Percentiles rank a stretch among this genome's conserved stretches.
These are phyloP conservation scores for Chlamydomonas applanata DNA, from an alignment of 139 green algal genomes.

Conservation along the genomic window DNA sequence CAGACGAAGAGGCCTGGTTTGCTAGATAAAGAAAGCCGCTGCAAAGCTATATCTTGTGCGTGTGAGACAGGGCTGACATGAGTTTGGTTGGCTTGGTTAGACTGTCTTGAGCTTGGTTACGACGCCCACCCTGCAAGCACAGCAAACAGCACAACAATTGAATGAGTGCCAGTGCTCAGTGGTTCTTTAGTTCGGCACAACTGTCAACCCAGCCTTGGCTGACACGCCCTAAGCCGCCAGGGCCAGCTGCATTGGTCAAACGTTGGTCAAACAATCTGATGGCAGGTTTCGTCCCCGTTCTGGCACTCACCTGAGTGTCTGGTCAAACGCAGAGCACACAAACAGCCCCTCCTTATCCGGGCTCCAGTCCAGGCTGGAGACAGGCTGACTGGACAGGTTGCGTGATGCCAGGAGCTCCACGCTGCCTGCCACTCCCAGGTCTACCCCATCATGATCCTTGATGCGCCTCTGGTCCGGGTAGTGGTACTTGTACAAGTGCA, in stretches of 20 bases:
- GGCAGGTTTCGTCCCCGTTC: neutral
- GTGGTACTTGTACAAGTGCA: conserved; percentile 88
- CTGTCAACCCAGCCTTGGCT: too few species aligned
- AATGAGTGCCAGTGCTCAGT: too few species aligned
- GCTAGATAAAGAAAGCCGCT: too few species aligned
- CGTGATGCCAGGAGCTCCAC: conserved; percentile 62
- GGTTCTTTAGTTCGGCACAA: too few species aligned
- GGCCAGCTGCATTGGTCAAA: too few species aligned
- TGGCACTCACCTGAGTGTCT: conserved; percentile 49
- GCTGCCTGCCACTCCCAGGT: conserved; percentile 72
- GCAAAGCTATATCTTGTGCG: too few species aligned
- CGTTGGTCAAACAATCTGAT: too few species aligned
- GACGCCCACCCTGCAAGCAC: conserved; percentile 66
- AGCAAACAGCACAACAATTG: too few species aligned
- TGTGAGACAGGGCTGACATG: too few species aligned
- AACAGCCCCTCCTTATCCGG: conserved; percentile 85
- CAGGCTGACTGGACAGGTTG: conserved; percentile 78
- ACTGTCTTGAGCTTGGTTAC: conserved; percentile 71
- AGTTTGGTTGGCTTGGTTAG: conserved; percentile 1
- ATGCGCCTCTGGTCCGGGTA: conserved; percentile 84
- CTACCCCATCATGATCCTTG: conserved; percentile 67
- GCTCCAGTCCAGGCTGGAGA: conserved; percentile 82
- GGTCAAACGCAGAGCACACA: conserved; percentile 79
- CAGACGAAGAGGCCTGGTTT: too few species aligned
- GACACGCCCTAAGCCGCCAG: too few species aligned